These are phyloP conservation scores for Backusella liffmaniae DNA, from an alignment of 192 early-diverging fungal genomes.

Conservation along the genomic window DNA sequence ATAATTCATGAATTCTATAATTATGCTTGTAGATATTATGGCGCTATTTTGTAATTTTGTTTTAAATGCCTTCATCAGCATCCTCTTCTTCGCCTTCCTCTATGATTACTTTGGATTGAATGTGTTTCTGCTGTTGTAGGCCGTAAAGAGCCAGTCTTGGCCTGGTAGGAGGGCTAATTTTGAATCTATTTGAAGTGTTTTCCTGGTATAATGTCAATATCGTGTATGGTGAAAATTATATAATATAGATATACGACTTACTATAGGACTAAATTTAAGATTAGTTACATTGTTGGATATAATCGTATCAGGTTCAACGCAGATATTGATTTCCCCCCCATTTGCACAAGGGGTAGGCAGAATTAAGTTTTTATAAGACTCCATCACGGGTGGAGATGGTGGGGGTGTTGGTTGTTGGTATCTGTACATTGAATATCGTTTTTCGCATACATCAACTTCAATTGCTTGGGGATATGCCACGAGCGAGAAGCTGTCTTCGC, in stretches of 20 bases:
- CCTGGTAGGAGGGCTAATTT: neutral
- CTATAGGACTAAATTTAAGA: neutral
- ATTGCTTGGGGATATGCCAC: neutral
- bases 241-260: neutral
- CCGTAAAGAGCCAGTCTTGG: neutral
- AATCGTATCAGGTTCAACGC: neutral
- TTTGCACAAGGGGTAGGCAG: neutral
- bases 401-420: neutral
- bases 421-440: constrained; percentile 15
- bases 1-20: neutral
- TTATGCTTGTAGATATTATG: neutral
- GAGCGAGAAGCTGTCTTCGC: constrained; percentile 7
- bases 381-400: neutral
- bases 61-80: neutral
- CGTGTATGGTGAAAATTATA: neutral
- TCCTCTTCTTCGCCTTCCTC: neutral
- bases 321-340: neutral
- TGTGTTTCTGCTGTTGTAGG: neutral
- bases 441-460: constrained; percentile 5
- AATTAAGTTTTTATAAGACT: neutral
- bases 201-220: neutral
- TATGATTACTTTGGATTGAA: neutral
- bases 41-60: neutral
- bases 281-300: neutral
- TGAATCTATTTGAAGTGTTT: neutral